Evolutionary conservation across 768 basidiomycete species (phyloP).

Genomic region (Agrocybe chaxingu): DNA sequence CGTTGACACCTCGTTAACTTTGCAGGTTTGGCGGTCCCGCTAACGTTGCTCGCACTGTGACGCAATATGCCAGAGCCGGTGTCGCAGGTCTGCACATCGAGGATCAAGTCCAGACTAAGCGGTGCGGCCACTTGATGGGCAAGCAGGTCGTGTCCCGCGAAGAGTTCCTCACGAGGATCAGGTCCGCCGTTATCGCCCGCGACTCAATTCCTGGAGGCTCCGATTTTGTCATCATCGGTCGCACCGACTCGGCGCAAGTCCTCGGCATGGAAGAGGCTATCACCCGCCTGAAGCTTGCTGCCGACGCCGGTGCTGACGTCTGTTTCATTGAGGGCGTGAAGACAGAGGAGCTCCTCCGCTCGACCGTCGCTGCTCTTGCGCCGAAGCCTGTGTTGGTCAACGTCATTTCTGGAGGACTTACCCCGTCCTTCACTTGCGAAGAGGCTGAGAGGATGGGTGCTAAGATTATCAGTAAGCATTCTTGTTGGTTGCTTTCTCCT

Average conservation of each 20-base stretch:
- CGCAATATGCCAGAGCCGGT: conserved; percentile 62
- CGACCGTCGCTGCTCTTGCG: conserved; percentile 62
- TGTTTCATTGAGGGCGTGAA: conserved; percentile 82
- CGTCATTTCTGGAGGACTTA: conserved; percentile 78
- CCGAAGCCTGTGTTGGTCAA: conserved; percentile 79
- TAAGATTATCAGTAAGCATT: conserved; percentile 68
- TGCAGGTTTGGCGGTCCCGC: conserved; percentile 64
- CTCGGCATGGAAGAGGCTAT: conserved; percentile 79
- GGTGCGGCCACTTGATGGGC: conserved; percentile 74
- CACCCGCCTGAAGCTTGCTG: conserved; percentile 61
- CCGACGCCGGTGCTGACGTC: conserved; percentile 73
- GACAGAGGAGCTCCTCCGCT: conserved; percentile 59
- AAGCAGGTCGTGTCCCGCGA: conserved; percentile 80
- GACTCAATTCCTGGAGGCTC: conserved; percentile 73
- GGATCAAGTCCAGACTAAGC: conserved; percentile 79
- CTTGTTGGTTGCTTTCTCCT: neutral
- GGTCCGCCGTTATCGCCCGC: conserved; percentile 74
- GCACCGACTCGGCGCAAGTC: conserved; percentile 77
- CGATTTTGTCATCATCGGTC: conserved; percentile 75
- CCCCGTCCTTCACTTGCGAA: conserved; percentile 66
- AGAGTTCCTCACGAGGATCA: conserved; percentile 70
- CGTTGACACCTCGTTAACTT: neutral
- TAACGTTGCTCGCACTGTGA: conserved; percentile 73
- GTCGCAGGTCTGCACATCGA: conserved; percentile 77
- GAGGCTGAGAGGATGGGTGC: conserved; percentile 71